Conservation (phyloP, 1,139 yeast species). For the Candida neerlandica region DNA sequence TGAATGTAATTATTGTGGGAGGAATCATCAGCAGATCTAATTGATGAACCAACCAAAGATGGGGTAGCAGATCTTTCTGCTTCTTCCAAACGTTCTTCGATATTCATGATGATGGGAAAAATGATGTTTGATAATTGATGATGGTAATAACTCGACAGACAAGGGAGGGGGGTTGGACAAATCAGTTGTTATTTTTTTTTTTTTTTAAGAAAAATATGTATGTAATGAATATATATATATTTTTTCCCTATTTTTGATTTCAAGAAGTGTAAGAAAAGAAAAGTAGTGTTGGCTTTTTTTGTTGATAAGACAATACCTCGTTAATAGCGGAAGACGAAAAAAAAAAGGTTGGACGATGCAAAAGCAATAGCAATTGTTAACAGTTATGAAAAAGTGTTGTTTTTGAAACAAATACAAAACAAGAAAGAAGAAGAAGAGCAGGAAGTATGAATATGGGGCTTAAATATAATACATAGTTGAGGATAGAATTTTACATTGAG, state of each 20-base stretch:
- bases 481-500: background rate
- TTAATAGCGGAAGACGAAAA: background rate
- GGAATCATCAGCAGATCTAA: conserved; percentile 55
- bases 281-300: conserved; percentile 3
- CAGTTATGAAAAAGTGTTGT: too few relatives aligned
- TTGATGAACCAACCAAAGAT: conserved; percentile 57
- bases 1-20: conserved; percentile 50
- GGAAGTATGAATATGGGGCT: too few relatives aligned
- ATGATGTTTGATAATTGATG: background rate
- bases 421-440: background rate
- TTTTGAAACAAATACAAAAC: too few relatives aligned
- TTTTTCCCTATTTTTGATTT: background rate
- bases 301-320: conserved; percentile 1
- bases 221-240: background rate
- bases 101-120: conserved; percentile 47
- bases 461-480: too few relatives aligned
- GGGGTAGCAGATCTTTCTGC: conserved; percentile 54
- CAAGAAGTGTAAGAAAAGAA: background rate
- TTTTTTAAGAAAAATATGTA: background rate
- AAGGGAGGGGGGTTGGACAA: background rate
- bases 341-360: background rate
- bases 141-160: background rate
- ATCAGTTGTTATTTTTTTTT: background rate
- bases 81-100: conserved; percentile 56
- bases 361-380: background rate